Percentiles rank a stretch among this genome's conserved stretches.
phyloP scores from a whole-genome alignment of 192 early-diverging fungal genomes.

The Podila epicladia region DNA sequence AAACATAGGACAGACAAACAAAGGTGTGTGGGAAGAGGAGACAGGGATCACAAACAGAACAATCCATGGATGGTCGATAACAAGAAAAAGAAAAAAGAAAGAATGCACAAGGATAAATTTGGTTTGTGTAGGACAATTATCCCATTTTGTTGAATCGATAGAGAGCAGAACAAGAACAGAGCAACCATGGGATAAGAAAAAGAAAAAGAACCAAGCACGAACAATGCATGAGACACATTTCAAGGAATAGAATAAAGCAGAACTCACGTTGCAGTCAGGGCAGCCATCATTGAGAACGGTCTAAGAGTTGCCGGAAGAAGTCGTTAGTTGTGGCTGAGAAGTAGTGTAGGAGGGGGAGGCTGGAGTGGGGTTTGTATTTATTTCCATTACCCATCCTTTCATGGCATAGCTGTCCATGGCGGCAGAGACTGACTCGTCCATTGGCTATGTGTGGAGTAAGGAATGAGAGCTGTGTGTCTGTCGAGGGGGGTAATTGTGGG shows the following conservation, averaged over 20 bases:
- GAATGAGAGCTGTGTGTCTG: not conserved
- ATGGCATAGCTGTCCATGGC: conserved; percentile 5
- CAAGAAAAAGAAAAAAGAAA: not conserved
- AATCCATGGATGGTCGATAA: not conserved
- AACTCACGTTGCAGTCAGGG: conserved; percentile 34
- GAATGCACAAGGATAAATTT: too few relatives aligned
- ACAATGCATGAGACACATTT: not conserved
- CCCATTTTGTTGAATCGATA: not conserved
- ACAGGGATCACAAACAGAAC: not conserved
- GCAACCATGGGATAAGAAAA: too few relatives aligned
- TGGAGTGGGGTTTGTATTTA: not conserved
- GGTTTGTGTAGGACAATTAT: too few relatives aligned
- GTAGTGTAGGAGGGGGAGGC: too few relatives aligned
- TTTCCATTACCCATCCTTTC: conserved; percentile 17
- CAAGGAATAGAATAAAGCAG: not conserved
- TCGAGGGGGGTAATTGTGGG: not conserved
- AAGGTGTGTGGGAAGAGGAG: not conserved
- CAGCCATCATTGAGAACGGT: conserved; percentile 25
- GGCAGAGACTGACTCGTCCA: conserved; percentile 2
- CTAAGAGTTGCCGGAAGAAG: not conserved
- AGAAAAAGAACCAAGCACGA: not conserved
- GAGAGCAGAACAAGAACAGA: not conserved
- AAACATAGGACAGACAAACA: not conserved
- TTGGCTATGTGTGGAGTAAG: not conserved
- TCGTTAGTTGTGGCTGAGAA: not conserved